Conservation (phyloP, 2,329 filamentous ascomycete species). For the Gyromitra esculenta region DNA sequence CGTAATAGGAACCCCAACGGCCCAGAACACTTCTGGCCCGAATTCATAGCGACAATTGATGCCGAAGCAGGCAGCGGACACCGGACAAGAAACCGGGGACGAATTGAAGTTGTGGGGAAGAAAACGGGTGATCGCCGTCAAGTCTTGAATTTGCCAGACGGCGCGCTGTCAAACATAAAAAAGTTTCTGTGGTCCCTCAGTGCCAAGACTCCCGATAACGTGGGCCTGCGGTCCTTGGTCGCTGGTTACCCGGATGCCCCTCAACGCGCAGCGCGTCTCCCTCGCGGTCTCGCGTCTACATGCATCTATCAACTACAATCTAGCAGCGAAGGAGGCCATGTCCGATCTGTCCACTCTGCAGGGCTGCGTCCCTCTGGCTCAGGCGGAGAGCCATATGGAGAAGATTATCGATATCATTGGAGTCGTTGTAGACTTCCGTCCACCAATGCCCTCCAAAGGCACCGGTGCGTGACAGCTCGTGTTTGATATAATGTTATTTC, state of each 20-base stretch:
- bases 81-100: constrained; percentile 1
- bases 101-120: constrained; percentile 16
- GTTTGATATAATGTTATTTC: background rate
- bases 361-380: constrained; percentile 11
- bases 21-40: constrained; percentile 35
- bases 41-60: constrained; percentile 34
- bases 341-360: background rate
- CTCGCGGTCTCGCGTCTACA: background rate
- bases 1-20: constrained; percentile 36
- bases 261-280: constrained; percentile 41
- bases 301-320: background rate
- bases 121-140: constrained; percentile 7
- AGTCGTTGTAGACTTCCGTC: constrained; percentile 58
- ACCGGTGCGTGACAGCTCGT: constrained; percentile 43
- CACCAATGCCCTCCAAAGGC: constrained; percentile 38
- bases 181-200: constrained; percentile 37
- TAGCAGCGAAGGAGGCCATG: constrained; percentile 7
- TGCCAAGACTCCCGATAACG: constrained; percentile 23
- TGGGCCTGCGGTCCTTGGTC: background rate
- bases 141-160: constrained; percentile 13
- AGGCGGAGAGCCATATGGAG: constrained; percentile 3
- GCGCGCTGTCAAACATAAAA: constrained; percentile 15
- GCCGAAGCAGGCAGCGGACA: constrained; percentile 10
- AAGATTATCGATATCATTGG: constrained; percentile 56
- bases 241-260: constrained; percentile 39